Evolutionary conservation across 1,284 basidiomycete species (phyloP), one percentile per base, ranked within the genome.

Genomic region (Papiliotrema flavescens): DNA sequence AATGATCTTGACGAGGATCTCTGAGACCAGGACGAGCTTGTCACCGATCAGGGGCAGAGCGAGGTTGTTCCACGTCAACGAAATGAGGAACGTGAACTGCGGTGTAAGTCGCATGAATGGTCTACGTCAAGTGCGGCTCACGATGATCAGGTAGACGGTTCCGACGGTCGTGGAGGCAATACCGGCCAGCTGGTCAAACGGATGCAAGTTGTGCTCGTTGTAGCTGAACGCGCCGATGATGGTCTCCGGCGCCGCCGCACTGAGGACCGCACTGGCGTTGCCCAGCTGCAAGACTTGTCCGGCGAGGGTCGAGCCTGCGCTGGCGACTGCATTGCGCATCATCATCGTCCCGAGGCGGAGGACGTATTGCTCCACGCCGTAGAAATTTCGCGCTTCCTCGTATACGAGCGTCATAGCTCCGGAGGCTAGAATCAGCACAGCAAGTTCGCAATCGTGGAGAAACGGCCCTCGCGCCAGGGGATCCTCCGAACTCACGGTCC

Each of bases 61-160:
- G 36, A 49, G 47, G 19, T 59, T 57, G 43, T 65, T 66, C 66
- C 69, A 72, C n/a, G 64, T 60, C 20, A 67, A 57, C 2, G 65
- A 65, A 51, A 68, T 66, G 43, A 74, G 57, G 58, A 74, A 74
- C 28, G 70, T 72, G 54, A 74, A 74, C 63, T 65, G 45, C 11
- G 11, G 24, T 5, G 22, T 39, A 45, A 47, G 37, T n/a, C 42
- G 24, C 39, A 26, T 36, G 9, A 32, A 15, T 14, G 15, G 19
- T 11, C 35, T 9, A 24, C 2, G 40, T 22, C 26, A 22, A 36
- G 8, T 15, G 17, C 26, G 23, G 57, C 67, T 51, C 45, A 73
- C 68, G 20, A 66, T 66, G 50, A 66, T 66, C 17, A 74, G 57
- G 47, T 74, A 74, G 26, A 72, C 66, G 28, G 69, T 66, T n/a